Evolutionary conservation across 1,139 yeast species (phyloP).

Genomic region (Geotrichum phurueaensis): DNA sequence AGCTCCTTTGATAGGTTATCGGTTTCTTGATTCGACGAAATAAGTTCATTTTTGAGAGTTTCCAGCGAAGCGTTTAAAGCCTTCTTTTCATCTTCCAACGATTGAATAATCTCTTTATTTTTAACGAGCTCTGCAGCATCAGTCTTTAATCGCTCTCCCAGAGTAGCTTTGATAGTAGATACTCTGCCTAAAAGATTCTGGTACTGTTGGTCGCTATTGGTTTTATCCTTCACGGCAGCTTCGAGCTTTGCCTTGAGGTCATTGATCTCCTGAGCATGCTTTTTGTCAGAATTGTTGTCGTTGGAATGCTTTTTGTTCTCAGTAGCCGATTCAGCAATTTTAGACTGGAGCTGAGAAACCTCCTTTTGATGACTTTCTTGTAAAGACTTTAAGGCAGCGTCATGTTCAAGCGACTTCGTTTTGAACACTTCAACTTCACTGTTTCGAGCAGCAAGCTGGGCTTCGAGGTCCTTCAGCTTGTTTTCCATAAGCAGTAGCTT

Average conservation of each 20-base stretch:
- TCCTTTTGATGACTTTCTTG: background rate
- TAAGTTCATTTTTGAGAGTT: conserved; percentile 48
- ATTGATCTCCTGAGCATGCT: background rate
- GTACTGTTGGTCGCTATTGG: conserved; percentile 63
- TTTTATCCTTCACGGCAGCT: conserved; percentile 37
- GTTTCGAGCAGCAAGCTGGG: background rate
- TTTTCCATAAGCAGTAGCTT: background rate
- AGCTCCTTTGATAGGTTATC: conserved; percentile 54
- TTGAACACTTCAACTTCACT: background rate
- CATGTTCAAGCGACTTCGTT: background rate
- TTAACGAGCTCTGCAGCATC: conserved; percentile 39
- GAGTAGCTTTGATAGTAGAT: conserved; percentile 74
- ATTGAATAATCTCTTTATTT: conserved; percentile 35
- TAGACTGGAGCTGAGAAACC: background rate
- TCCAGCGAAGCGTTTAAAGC: conserved; percentile 16
- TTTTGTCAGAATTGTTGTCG: background rate
- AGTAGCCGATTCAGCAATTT: background rate
- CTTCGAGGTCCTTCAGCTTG: background rate
- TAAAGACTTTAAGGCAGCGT: background rate
- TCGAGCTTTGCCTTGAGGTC: conserved; percentile 7
- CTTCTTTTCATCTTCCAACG: conserved; percentile 25
- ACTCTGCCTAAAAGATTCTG: conserved; percentile 68
- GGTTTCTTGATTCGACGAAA: conserved; percentile 58
- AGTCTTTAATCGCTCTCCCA: conserved; percentile 59
- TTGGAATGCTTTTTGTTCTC: background rate